A percentile compares a stretch with the other conserved stretches of the same genome.
phyloP scores from a whole-genome alignment of 1,284 basidiomycete genomes.

The Ustilago esculenta region DNA sequence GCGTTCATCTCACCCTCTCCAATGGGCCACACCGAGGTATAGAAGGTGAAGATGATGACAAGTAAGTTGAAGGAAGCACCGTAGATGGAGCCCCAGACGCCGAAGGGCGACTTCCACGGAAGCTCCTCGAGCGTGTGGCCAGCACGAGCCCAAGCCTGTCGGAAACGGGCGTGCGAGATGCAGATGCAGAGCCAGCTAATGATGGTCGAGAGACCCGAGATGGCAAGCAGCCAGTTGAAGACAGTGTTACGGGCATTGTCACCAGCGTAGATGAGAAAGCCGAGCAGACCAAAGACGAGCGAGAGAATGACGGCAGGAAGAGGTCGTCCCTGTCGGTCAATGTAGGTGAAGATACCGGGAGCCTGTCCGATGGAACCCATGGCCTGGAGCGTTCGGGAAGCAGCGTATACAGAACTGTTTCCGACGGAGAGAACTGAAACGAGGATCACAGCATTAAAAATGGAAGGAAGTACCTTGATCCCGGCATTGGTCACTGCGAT shows the following conservation, averaged over 20 bases:
- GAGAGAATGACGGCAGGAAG: conserved; percentile 67
- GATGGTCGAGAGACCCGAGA: conserved; percentile 71
- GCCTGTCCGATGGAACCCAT: conserved; percentile 68
- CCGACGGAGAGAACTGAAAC: conserved; percentile 68
- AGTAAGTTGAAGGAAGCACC: conserved; percentile 67
- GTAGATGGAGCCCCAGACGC: conserved; percentile 69
- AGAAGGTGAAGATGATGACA: conserved; percentile 50
- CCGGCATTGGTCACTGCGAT: conserved; percentile 68
- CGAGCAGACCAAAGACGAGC: conserved; percentile 58
- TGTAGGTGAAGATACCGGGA: conserved; percentile 68
- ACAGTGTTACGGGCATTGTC: conserved; percentile 62
- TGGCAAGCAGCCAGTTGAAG: conserved; percentile 70
- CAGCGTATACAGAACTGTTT: conserved; percentile 68
- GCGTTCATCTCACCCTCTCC: conserved; percentile 51
- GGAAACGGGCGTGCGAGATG: conserved; percentile 72
- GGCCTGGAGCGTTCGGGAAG: conserved; percentile 67
- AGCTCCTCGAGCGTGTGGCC: conserved; percentile 70
- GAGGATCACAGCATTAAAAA: conserved; percentile 70
- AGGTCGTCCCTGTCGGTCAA: conserved; percentile 71
- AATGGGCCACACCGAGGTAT: conserved; percentile 55
- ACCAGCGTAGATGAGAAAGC: conserved; percentile 67
- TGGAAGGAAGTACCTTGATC: conserved; percentile 69
- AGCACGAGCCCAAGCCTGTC: conserved; percentile 70
- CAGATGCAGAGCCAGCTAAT: conserved; percentile 68
- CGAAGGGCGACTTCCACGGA: conserved; percentile 70